phyloP scores from a whole-genome alignment of 2,329 filamentous ascomycete species.

The Cadophora luteo-olivacea region DNA sequence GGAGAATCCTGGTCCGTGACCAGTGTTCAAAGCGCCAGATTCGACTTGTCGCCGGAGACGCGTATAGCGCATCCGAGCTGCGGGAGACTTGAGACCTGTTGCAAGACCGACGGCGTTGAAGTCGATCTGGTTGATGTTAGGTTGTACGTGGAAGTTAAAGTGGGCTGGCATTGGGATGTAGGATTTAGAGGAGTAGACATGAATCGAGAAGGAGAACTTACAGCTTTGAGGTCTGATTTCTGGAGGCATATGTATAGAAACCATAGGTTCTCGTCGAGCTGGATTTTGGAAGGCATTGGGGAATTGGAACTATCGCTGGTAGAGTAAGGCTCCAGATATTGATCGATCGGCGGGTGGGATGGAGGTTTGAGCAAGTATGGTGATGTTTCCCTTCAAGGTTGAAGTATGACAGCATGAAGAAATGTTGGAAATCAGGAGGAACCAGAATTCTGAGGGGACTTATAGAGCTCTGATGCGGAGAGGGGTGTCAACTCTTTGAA shows the following conservation, averaged over 20 bases:
- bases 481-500: neutral
- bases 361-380: conserved; percentile 18
- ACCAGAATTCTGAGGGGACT: neutral
- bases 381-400: conserved; percentile 10
- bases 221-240: conserved; percentile 47
- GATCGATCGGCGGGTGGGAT: neutral
- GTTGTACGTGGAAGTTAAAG: neutral
- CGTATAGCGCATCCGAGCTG: conserved; percentile 49
- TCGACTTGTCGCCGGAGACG: conserved; percentile 46
- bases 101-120: conserved; percentile 46
- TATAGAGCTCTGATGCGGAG: neutral
- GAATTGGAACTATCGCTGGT: neutral
- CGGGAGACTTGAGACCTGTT: conserved; percentile 46
- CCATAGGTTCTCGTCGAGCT: conserved; percentile 48
- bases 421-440: conserved; percentile 12
- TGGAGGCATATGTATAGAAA: conserved; percentile 52
- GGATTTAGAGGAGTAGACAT: neutral
- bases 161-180: neutral
- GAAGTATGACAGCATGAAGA: neutral
- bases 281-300: conserved; percentile 48
- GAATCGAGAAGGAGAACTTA: conserved; percentile 36
- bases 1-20: conserved; percentile 34
- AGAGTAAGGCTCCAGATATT: neutral
- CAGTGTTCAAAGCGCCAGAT: conserved; percentile 39
- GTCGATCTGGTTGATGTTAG: conserved; percentile 45